A percentile compares a stretch with the other conserved stretches of the same genome.
phyloP scores from a whole-genome alignment of 2,329 filamentous ascomycete species.

The Xylaria arbuscula region DNA sequence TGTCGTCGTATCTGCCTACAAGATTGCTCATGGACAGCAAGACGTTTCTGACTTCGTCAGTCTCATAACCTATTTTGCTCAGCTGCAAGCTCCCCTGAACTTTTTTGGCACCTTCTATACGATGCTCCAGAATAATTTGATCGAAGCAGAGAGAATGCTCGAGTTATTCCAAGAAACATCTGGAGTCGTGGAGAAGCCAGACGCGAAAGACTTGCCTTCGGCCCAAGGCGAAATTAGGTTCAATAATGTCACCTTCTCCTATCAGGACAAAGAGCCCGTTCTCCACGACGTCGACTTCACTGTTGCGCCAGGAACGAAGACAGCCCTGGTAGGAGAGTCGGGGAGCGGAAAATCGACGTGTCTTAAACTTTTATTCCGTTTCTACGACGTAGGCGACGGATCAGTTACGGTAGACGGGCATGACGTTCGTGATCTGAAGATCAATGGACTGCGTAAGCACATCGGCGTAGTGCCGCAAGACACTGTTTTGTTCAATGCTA shows the following conservation, averaged over 20 bases:
- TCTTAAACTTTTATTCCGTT: slow-evolving; percentile 68
- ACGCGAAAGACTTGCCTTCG: slow-evolving; percentile 50
- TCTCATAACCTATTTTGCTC: slow-evolving; percentile 53
- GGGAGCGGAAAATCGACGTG: slow-evolving; percentile 67
- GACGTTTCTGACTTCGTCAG: slow-evolving; percentile 66
- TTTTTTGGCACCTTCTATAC: slow-evolving; percentile 66
- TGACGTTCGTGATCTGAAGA: slow-evolving; percentile 61
- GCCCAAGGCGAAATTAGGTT: slow-evolving; percentile 56
- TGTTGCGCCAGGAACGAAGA: slow-evolving; percentile 58
- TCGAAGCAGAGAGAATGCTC: slow-evolving; percentile 59
- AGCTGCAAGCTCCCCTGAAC: slow-evolving; percentile 63
- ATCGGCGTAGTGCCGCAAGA: slow-evolving; percentile 68
- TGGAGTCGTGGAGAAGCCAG: slow-evolving; percentile 56
- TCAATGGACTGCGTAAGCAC: slow-evolving; percentile 60
- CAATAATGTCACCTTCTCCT: slow-evolving; percentile 57
- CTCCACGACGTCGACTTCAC: slow-evolving; percentile 56
- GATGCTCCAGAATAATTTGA: slow-evolving; percentile 59
- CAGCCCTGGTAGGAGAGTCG: slow-evolving; percentile 59
- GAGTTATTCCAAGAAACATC: slow-evolving; percentile 60
- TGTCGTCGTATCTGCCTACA: slow-evolving; percentile 70
- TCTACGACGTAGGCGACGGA: slow-evolving; percentile 67
- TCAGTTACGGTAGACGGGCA: slow-evolving; percentile 67
- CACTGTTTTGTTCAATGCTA: slow-evolving; percentile 67
- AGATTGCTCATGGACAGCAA: slow-evolving; percentile 66
- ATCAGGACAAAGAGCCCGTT: slow-evolving; percentile 54